Evolutionary conservation across 2,329 filamentous ascomycete species (phyloP).

Genomic region (Epicoccum sorghinum): DNA sequence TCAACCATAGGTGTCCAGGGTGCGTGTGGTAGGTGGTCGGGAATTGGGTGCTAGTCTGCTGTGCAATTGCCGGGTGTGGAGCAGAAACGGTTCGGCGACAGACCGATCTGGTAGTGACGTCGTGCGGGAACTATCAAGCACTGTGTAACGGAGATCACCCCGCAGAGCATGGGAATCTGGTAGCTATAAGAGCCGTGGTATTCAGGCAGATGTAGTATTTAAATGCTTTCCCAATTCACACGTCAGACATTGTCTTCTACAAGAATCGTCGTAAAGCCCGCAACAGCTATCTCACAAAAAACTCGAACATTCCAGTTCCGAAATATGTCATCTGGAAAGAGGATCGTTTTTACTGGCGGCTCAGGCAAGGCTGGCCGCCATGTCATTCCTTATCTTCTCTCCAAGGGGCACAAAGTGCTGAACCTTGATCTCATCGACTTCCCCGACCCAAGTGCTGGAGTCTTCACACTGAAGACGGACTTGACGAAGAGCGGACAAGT

Average conservation of each 20-base stretch:
- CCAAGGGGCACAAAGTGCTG: conserved; percentile 58
- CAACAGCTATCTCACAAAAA: background rate
- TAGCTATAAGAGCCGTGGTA: conserved; percentile 5
- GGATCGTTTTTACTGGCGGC: conserved; percentile 56
- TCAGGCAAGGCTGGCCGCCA: conserved; percentile 60
- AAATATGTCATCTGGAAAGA: conserved; percentile 44
- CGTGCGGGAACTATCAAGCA: conserved; percentile 1
- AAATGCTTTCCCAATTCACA: background rate
- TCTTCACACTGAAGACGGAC: conserved; percentile 63
- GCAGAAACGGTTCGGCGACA: conserved; percentile 10
- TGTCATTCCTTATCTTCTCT: conserved; percentile 60
- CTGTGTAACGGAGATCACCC: conserved; percentile 9
- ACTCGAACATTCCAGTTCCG: background rate
- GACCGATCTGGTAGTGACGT: conserved; percentile 27
- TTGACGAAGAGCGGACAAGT: conserved; percentile 62
- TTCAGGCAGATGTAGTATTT: background rate
- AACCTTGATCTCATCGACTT: conserved; percentile 62
- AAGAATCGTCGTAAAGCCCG: background rate
- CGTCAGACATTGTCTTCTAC: background rate
- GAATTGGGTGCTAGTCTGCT: conserved; percentile 10
- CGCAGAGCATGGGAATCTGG: background rate
- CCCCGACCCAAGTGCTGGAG: conserved; percentile 49
- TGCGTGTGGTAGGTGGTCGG: conserved; percentile 1
- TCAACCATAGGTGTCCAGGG: conserved; percentile 38
- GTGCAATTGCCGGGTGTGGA: conserved; percentile 12